Percentiles rank a stretch among this genome's conserved stretches.
Conservation (phyloP, 108 stramenopile genomes). For the Cylindrotheca closterium region DNA sequence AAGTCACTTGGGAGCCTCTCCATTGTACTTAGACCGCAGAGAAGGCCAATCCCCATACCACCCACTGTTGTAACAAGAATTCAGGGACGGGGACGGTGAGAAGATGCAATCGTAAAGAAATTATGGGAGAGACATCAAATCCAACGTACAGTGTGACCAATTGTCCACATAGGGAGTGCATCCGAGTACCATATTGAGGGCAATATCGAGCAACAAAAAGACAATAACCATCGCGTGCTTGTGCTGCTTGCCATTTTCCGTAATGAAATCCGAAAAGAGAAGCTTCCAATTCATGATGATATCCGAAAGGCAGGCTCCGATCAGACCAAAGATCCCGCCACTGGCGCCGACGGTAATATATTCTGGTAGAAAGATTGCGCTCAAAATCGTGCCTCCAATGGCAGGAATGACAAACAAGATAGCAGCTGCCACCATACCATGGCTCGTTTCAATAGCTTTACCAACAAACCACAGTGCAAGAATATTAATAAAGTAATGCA, state of each 20-base stretch:
- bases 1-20: conserved; percentile 68
- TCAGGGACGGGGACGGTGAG: too few species aligned
- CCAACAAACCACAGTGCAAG: conserved; percentile 87
- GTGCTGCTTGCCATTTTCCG: conserved; percentile 39
- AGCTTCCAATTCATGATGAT: conserved; percentile 90
- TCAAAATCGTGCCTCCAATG: conserved; percentile 85
- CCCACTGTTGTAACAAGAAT: conserved; percentile 54
- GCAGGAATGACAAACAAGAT: conserved; percentile 84
- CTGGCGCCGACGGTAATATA: conserved; percentile 91
- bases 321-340: conserved; percentile 92
- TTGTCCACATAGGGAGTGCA: conserved; percentile 91
- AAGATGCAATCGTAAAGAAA: not conserved
- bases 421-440: conserved; percentile 65
- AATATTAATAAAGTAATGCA: conserved; percentile 95
- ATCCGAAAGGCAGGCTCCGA: conserved; percentile 87
- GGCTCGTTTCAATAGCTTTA: conserved; percentile 84
- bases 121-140: not conserved
- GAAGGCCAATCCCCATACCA: conserved; percentile 81
- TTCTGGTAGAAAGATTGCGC: conserved; percentile 88
- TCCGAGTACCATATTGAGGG: conserved; percentile 80
- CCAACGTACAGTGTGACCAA: conserved; percentile 64
- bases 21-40: conserved; percentile 76
- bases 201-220: conserved; percentile 74
- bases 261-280: conserved; percentile 53
- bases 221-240: conserved; percentile 44